Percentiles rank a stretch among this genome's conserved stretches.
Evolutionary conservation across 345 rosid species (phyloP).

Genomic region (Eucalyptus guilfoylei): DNA sequence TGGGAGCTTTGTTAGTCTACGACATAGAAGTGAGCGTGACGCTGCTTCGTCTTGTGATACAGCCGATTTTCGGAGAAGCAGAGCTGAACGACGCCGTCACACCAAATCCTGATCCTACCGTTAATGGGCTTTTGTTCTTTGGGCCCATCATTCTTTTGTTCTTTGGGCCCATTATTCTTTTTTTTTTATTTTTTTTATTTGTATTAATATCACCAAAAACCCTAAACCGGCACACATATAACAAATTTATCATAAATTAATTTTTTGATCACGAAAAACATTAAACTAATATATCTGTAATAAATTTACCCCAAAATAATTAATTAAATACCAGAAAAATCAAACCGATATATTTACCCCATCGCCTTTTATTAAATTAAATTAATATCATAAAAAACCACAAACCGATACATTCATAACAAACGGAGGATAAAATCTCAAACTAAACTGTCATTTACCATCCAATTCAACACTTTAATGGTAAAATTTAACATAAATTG

Average conservation of each 20-base stretch:
- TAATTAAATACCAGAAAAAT: no score
- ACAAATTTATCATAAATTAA: no score
- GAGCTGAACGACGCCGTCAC: not conserved
- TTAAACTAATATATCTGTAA: no score
- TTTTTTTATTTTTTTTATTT: accelerated
- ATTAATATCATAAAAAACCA: no score
- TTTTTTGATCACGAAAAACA: accelerated
- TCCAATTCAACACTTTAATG: no score
- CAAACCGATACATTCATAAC: accelerated
- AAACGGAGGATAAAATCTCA: no score
- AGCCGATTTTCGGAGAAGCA: not conserved
- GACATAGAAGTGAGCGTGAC: not conserved
- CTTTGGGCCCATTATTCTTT: not conserved
- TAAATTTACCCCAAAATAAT: accelerated
- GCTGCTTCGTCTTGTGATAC: not conserved
- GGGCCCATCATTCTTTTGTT: not conserved
- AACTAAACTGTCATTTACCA: no score
- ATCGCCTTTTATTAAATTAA: accelerated
- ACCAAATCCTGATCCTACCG: not conserved
- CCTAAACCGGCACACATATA: not conserved
- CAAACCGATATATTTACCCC: no score
- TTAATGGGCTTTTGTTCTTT: not conserved
- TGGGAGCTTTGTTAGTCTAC: no score
- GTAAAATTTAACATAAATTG: accelerated
- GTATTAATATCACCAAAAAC: not conserved